Evolutionary conservation across 2,329 filamentous ascomycete genomes (phyloP).

Genomic region (Colletotrichum sp.): DNA sequence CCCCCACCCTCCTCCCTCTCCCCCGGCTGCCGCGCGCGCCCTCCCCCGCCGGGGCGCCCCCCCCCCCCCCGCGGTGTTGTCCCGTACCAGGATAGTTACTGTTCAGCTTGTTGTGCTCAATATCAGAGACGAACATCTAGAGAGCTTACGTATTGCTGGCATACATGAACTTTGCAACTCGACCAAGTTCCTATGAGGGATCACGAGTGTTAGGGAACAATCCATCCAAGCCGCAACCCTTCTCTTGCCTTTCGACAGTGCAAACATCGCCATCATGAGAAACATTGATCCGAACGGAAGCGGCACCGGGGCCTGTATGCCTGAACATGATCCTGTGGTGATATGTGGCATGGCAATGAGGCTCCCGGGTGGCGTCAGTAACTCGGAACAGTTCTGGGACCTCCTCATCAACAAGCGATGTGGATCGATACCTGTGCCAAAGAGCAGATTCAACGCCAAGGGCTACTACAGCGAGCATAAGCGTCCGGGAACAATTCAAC

Average conservation of each 20-base stretch:
- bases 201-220: not conserved
- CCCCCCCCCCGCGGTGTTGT: not conserved
- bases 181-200: not conserved
- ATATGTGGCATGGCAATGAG: conserved; percentile 3
- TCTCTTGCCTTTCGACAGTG: not conserved
- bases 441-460: not conserved
- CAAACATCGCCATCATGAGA: not conserved
- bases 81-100: not conserved
- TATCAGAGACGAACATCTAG: not conserved
- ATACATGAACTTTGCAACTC: not conserved
- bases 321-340: not conserved
- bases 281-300: not conserved
- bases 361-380: not conserved
- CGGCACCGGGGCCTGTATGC: not conserved
- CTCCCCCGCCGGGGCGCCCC: no score
- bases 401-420: not conserved
- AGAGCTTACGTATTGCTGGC: not conserved
- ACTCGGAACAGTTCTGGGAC: not conserved
- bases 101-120: not conserved
- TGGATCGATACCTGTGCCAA: not conserved
- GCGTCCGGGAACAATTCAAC: not conserved
- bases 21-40: no score
- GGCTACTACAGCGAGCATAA: not conserved
- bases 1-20: no score
- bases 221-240: not conserved